Conservation (phyloP, 2,329 filamentous ascomycete species). For the Lasiodiplodia theobromae region DNA sequence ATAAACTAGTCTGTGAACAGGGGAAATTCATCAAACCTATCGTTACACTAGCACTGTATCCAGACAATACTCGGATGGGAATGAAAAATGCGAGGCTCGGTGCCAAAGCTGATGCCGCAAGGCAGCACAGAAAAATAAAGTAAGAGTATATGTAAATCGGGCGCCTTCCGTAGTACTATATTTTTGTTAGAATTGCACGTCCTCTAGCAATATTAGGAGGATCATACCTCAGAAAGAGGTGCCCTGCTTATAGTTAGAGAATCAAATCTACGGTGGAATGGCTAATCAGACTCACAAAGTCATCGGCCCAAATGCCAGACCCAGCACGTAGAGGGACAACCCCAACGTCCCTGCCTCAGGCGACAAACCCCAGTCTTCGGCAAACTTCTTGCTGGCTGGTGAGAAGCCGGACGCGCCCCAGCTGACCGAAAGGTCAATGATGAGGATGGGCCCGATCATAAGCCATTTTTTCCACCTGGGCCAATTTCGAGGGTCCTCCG, state of each 20-base stretch:
- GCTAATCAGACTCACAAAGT: conserved; percentile 35
- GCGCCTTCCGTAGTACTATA: conserved; percentile 51
- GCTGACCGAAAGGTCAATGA: conserved; percentile 46
- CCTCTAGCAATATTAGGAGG: too few relatives aligned
- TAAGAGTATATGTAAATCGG: conserved; percentile 55
- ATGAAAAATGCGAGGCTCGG: conserved; percentile 52
- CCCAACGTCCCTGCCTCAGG: conserved; percentile 53
- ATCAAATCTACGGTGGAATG: conserved; percentile 37
- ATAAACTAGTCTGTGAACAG: background rate
- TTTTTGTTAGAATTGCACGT: background rate
- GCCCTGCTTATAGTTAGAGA: conserved; percentile 32
- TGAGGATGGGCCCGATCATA: conserved; percentile 45
- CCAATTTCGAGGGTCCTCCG: conserved; percentile 47
- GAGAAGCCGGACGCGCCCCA: conserved; percentile 59
- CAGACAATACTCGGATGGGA: conserved; percentile 53
- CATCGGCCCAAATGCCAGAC: conserved; percentile 52
- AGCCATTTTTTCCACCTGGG: conserved; percentile 43
- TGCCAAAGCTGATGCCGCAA: conserved; percentile 54
- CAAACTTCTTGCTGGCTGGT: conserved; percentile 52
- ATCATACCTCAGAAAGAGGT: conserved; percentile 42
- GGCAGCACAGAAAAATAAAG: conserved; percentile 51
- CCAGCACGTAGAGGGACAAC: conserved; percentile 56
- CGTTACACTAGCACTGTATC: conserved; percentile 52
- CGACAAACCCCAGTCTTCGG: conserved; percentile 50
- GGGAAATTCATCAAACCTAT: conserved; percentile 32